These are phyloP conservation scores for Spergularia azorica DNA, from an alignment of 179 eudicot genomes.

Conservation along the genomic window DNA sequence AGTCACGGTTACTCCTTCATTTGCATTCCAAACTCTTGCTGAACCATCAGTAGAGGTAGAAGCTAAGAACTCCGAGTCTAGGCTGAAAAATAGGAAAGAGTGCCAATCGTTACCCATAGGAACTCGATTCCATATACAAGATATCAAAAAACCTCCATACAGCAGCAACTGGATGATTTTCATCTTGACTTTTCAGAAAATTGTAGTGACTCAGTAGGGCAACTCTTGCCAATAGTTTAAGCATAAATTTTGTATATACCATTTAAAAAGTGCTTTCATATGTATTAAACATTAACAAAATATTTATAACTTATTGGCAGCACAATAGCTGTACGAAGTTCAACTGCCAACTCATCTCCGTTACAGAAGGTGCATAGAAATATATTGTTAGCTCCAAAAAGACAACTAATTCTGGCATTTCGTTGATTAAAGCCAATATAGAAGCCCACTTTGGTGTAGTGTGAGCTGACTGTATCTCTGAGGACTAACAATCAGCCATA, in stretches of 20 bases:
- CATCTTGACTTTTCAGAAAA: background rate
- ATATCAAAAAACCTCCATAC: background rate
- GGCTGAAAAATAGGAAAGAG: slow-evolving; percentile 45
- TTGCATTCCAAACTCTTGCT: slow-evolving; percentile 95
- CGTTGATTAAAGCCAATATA: no score
- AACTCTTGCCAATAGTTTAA: background rate
- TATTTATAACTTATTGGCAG: no score
- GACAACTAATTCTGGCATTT: no score
- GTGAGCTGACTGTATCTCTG: no score
- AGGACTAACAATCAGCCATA: background rate
- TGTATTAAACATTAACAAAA: no score
- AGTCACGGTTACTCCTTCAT: slow-evolving; percentile 78
- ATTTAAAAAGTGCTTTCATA: no score
- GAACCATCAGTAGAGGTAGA: slow-evolving; percentile 95
- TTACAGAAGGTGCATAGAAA: slow-evolving; percentile 2
- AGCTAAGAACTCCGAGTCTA: slow-evolving; percentile 96
- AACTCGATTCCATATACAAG: background rate
- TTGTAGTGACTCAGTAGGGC: background rate
- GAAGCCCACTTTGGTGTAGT: no score
- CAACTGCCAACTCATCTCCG: background rate
- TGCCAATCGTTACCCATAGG: slow-evolving; percentile 3
- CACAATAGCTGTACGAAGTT: background rate
- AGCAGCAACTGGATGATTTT: background rate
- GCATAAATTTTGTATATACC: background rate
- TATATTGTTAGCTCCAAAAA: background rate